Percentiles rank a stretch among this genome's conserved stretches.
Conservation (phyloP, 805 yeast genomes). For the Kodamaea lidongshanica region DNA sequence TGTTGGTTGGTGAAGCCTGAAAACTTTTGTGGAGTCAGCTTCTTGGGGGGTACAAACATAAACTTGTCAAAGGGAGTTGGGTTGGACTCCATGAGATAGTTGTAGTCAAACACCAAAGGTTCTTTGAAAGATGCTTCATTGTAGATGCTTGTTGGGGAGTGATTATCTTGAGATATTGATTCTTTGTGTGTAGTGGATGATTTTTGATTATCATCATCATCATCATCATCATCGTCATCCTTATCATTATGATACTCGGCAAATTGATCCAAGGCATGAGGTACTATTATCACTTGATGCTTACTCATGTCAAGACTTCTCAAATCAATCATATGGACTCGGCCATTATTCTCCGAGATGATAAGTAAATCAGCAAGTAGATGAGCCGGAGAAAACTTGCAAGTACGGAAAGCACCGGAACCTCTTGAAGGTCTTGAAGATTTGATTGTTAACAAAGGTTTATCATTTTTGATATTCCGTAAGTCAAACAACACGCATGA, state of each 20-base stretch:
- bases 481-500: conserved; percentile 69
- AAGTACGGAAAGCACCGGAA: conserved; percentile 64
- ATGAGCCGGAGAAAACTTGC: conserved; percentile 40
- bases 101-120: conserved; percentile 40
- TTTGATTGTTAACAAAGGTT: conserved; percentile 48
- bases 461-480: conserved; percentile 41
- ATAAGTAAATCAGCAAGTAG: conserved; percentile 72
- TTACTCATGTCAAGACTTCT: conserved; percentile 52
- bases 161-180: conserved; percentile 1
- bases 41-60: conserved; percentile 26
- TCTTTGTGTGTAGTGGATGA: conserved; percentile 2
- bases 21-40: conserved; percentile 10
- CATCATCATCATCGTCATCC: no score
- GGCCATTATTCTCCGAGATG: conserved; percentile 77
- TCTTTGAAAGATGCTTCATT: conserved; percentile 10
- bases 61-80: conserved; percentile 34
- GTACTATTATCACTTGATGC: conserved; percentile 71
- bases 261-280: conserved; percentile 42
- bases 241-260: conserved; percentile 19
- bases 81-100: conserved; percentile 29
- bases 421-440: conserved; percentile 54
- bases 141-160: conserved; percentile 4
- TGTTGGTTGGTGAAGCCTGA: conserved; percentile 14
- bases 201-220: conserved; percentile 4
- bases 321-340: conserved; percentile 80